phyloP scores from a whole-genome alignment of 345 rosid genomes.

The Aquilaria sinensis region DNA sequence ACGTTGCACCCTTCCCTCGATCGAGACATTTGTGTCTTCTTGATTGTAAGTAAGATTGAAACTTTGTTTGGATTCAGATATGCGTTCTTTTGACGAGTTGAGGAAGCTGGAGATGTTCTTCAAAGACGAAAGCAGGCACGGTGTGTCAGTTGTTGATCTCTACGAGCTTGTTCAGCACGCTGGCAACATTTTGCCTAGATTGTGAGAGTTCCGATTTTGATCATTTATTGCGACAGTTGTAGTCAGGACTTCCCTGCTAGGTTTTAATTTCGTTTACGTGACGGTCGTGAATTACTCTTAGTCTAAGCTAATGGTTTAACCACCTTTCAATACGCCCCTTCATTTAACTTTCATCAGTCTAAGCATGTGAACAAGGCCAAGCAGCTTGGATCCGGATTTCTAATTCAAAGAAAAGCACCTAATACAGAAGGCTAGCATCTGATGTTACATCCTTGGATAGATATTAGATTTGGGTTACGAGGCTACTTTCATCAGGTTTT shows the following conservation, averaged over 20 bases:
- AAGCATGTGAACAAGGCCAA: no score
- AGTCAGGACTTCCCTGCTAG: neutral
- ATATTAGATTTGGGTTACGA: neutral
- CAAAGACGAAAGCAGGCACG: constrained; percentile 73
- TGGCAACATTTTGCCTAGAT: constrained; percentile 83
- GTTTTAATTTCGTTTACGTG: neutral
- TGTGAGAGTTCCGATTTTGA: constrained; percentile 32
- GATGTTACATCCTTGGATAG: no score
- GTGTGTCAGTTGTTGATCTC: constrained; percentile 66
- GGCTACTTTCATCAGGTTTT: neutral
- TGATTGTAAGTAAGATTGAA: neutral
- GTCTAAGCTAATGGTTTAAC: no score
- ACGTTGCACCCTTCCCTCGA: neutral
- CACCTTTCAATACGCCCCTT: no score
- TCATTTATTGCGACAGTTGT: neutral
- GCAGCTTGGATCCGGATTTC: no score
- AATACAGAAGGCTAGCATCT: no score
- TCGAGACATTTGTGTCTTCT: constrained; percentile 8
- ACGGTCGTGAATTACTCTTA: no score
- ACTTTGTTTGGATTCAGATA: constrained; percentile 34
- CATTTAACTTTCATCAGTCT: no score
- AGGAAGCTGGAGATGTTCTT: constrained; percentile 85
- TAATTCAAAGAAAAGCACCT: no score
- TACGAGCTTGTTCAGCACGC: constrained; percentile 97
- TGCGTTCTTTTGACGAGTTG: constrained; percentile 86